Evolutionary conservation across 306 rosid species (phyloP).

Genomic region (Quercus wislizeni): DNA sequence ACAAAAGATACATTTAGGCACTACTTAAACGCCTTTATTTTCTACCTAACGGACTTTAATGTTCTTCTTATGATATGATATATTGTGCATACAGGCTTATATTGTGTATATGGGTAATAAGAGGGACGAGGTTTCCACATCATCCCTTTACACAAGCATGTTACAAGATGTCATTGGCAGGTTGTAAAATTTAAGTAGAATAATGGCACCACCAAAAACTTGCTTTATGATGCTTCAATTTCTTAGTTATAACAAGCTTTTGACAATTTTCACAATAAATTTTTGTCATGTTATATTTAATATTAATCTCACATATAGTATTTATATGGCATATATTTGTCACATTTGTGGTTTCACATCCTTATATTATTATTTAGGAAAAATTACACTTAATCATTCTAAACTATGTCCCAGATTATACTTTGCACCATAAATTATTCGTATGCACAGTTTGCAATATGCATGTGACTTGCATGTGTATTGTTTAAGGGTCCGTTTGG

Average conservation of each 20-base stretch:
- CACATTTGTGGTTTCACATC: too few species aligned
- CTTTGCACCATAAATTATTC: too few species aligned
- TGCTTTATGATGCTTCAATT: not conserved
- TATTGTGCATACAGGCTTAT: constrained; percentile 30
- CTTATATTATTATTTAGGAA: too few species aligned
- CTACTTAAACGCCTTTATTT: not conserved
- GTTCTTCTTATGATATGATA: not conserved
- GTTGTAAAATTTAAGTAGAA: not conserved
- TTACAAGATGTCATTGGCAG: constrained; percentile 36
- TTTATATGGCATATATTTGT: too few species aligned
- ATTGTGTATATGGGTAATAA: constrained; percentile 43
- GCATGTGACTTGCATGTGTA: too few species aligned
- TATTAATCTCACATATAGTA: too few species aligned
- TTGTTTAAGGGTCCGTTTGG: too few species aligned
- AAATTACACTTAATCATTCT: too few species aligned
- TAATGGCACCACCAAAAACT: not conserved
- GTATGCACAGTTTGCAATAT: too few species aligned
- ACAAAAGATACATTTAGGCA: too few species aligned
- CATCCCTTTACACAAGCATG: constrained; percentile 29
- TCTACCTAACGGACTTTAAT: not conserved
- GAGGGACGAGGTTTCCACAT: constrained; percentile 11
- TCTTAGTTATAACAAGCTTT: not conserved
- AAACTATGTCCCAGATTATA: fast-evolving
- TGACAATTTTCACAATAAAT: not conserved
- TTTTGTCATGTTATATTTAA: too few species aligned